Base-by-base conservation (phyloP, 2,329 filamentous ascomycete species). In the Thyridium curvatum region DNA sequence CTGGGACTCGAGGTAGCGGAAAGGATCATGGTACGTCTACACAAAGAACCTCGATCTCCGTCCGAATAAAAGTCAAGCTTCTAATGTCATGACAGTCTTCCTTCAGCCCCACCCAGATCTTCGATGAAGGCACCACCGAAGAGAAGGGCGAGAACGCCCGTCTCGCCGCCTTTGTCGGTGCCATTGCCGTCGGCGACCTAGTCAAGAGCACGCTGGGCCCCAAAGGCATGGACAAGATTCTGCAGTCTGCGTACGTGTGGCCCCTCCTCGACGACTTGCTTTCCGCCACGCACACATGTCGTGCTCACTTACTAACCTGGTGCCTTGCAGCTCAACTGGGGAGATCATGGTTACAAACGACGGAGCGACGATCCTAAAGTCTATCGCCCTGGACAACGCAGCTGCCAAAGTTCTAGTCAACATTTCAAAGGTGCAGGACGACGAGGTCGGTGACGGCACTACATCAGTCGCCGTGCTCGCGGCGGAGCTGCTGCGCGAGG, bases 341-440 rank as follows among this genome's bases (percentile, higher is more conserved):
- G 87, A 97, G 56, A 96, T 97, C 55, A 86, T 97, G 79, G 93
- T 98, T 46, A 98, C 93, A 43, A 98, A 98, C 66, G 93, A 98
- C 67, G 93, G 93, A 59, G 93, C 93, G 47, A 98, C 93, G 17
- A 98, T 98, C 52, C 79, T 98, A 48, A 98, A 98, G 69, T 87
- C 91, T 39, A 98, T 98, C 64, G 93, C 93, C 32, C 84, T 98
- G 58, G 93, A 98, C 65, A 98, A 98, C 61, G 93, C 93, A 32
- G 93, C 93, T 16, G 93, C 93, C 39, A 98, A 98, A 70, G 93
- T 98, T 5, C 76, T 98, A 32, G 93, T 98, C 60, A 98, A 98
- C 65, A 97, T 98, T 54, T 97, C 91, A 47, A 98, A 98, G 69
- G 93, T 98, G 6, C 93, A 98, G 63, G 93, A 98, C 57, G 93